phyloP scores from a whole-genome alignment of 1,284 basidiomycete species.

The Spongispora temasekensis region DNA sequence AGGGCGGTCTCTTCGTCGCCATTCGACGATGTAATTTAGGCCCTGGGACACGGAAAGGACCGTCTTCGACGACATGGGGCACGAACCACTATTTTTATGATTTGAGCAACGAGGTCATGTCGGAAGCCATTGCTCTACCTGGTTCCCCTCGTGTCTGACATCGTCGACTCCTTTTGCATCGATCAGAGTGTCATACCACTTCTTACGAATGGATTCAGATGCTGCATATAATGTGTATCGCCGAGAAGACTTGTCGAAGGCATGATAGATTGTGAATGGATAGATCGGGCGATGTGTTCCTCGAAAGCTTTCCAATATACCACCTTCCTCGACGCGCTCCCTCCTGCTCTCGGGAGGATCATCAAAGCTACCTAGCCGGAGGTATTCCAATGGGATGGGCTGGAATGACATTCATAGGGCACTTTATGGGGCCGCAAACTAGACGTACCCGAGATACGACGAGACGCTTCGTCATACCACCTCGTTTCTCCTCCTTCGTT shows the following conservation, averaged over 20 bases:
- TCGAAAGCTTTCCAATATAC: constrained; percentile 58
- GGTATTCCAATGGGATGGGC: constrained; percentile 76
- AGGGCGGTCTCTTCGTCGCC: constrained; percentile 40
- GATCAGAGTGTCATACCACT: constrained; percentile 62
- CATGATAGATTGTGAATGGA: constrained; percentile 76
- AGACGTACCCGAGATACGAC: constrained; percentile 64
- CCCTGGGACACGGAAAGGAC: constrained; percentile 55
- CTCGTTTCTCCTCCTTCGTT: constrained; percentile 58
- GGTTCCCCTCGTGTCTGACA: constrained; percentile 66
- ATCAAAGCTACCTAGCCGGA: constrained; percentile 67
- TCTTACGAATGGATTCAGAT: constrained; percentile 55
- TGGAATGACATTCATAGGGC: constrained; percentile 31
- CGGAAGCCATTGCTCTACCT: constrained; percentile 43
- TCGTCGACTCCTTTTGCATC: constrained; percentile 63
- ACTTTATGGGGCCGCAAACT: neutral
- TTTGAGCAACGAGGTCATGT: constrained; percentile 7
- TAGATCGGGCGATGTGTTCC: constrained; percentile 55
- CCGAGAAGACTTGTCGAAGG: constrained; percentile 51
- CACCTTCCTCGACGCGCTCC: constrained; percentile 57
- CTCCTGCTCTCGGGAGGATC: constrained; percentile 58
- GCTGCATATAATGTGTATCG: constrained; percentile 71
- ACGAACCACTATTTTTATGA: constrained; percentile 58
- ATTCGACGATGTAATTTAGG: constrained; percentile 32
- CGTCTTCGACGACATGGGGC: constrained; percentile 56
- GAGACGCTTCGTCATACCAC: constrained; percentile 48